Conservation (phyloP, 2,329 filamentous ascomycete genomes). For the Alternaria dauci region DNA sequence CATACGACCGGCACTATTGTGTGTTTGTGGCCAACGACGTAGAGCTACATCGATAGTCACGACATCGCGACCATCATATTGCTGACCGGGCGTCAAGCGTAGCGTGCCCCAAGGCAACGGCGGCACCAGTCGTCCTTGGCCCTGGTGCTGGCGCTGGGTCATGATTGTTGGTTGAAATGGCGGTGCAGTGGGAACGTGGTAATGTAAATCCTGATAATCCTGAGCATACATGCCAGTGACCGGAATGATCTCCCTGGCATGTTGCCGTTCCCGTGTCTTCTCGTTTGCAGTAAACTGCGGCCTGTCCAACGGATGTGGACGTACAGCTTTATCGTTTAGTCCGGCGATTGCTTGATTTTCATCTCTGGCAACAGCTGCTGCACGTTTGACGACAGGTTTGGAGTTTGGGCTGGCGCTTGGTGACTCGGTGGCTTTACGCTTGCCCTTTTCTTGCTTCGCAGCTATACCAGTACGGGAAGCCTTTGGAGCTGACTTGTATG, state of each 20-base stretch:
- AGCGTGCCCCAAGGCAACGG: background rate
- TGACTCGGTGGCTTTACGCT: conserved; percentile 16
- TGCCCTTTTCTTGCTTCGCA: background rate
- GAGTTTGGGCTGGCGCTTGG: conserved; percentile 12
- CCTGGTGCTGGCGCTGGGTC: background rate
- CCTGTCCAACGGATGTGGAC: background rate
- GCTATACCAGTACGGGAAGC: background rate
- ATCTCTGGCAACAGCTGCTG: background rate
- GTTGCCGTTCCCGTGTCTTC: background rate
- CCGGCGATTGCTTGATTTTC: background rate
- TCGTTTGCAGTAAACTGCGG: background rate
- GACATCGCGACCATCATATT: background rate
- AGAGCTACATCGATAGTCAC: background rate
- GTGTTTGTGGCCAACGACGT: background rate
- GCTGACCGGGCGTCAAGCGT: background rate
- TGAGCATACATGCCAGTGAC: background rate
- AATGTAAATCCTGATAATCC: background rate
- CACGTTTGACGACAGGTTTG: conserved; percentile 8
- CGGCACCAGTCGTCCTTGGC: background rate
- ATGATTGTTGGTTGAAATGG: background rate
- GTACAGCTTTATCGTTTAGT: background rate
- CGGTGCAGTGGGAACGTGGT: background rate
- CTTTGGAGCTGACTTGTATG: conserved; percentile 2
- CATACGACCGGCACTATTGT: conserved; percentile 2
- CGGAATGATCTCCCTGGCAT: background rate